Evolutionary conservation across 2,329 filamentous ascomycete genomes (phyloP), one percentile per base, ranked within the genome.

Genomic region (Lithohypha guttulata): DNA sequence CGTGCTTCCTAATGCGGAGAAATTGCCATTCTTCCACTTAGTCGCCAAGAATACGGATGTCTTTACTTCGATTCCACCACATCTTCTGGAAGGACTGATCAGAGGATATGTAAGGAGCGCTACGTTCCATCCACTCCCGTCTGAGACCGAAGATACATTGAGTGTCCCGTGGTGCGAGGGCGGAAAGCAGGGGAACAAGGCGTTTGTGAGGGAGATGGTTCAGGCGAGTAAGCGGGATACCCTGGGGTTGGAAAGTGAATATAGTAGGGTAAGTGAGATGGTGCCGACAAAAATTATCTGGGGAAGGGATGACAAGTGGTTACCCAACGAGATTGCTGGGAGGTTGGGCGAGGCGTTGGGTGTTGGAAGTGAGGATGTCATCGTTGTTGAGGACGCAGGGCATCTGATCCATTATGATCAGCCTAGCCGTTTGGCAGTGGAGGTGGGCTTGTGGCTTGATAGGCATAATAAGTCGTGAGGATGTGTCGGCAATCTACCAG

Each of bases 371-470:
- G n/a, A n/a, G n/a, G 56, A 60, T 13, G 50, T 59, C 23, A 54
- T 62, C 2, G 34, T 62, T 4, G 51, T 64, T 31, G 56, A 60
- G 6, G 48, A 55, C 10, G 65, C 65, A 7, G 66, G 65, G 0
- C 66, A 69, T 55, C 34, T 69, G 4, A 48, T 64, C 1, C 64
- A 66, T 60, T 54, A 60, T 45, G 65, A 69, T 45, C 63, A 67
- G 39, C 53, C 49, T 8, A 59, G 51, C 5, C 56, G 52, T 34
- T 45, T 69, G 9, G 61, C 56, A 2, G 50, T 59, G 23, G 64
- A 68, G 46, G 11, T 64, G 2, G 53, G 50, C 0, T 39, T 42
- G 17, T 66, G 63, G 62, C 39, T 60, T 32, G 17, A 15, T 15
- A 31, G 17, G 4, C 29, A 32, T 17, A 32, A 28, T 10, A n/a